These are phyloP conservation scores for Ascochyta clinopodiicola DNA, from an alignment of 2,329 filamentous ascomycete genomes.

Conservation along the genomic window DNA sequence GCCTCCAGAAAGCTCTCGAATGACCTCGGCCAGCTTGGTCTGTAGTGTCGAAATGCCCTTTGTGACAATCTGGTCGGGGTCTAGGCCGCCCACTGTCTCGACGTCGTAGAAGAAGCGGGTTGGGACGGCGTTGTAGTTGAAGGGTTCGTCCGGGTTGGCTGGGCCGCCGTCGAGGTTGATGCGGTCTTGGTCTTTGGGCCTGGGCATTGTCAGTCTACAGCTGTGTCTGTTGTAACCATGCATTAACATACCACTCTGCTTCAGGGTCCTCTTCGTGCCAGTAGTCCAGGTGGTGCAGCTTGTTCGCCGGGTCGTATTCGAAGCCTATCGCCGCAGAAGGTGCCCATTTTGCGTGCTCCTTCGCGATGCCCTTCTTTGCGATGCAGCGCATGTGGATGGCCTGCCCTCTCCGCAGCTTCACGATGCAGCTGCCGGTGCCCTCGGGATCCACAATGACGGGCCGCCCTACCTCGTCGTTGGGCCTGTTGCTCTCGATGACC, in stretches of 20 bases:
- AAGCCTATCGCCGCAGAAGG: conserved; percentile 92
- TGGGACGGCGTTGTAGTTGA: conserved; percentile 89
- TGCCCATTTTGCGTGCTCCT: conserved; percentile 98
- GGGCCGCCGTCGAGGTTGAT: conserved; percentile 76
- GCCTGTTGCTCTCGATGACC: conserved; percentile 71
- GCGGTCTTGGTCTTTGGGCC: conserved; percentile 84
- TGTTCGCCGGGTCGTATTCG: conserved; percentile 98
- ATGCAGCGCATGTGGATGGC: conserved; percentile 90
- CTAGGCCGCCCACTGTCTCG: conserved; percentile 84
- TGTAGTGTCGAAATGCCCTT: conserved; percentile 89
- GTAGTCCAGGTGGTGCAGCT: conserved; percentile 86
- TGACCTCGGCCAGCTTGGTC: conserved; percentile 83
- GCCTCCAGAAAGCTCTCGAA: conserved; percentile 67
- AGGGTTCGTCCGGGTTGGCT: conserved; percentile 79
- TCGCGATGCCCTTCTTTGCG: conserved; percentile 97
- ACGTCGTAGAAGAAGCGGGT: conserved; percentile 91
- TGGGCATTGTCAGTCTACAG: conserved; percentile 46
- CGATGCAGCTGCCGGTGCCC: conserved; percentile 81
- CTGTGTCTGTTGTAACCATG: background rate
- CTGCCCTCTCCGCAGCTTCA: conserved; percentile 88
- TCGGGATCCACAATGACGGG: conserved; percentile 86
- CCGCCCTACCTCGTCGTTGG: conserved; percentile 76
- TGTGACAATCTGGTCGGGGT: conserved; percentile 87
- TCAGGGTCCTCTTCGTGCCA: conserved; percentile 92
- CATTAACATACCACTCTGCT: conserved; percentile 76